Base-by-base conservation (phyloP, 768 basidiomycete genomes). In the Stropharia rugosoannulata region DNA sequence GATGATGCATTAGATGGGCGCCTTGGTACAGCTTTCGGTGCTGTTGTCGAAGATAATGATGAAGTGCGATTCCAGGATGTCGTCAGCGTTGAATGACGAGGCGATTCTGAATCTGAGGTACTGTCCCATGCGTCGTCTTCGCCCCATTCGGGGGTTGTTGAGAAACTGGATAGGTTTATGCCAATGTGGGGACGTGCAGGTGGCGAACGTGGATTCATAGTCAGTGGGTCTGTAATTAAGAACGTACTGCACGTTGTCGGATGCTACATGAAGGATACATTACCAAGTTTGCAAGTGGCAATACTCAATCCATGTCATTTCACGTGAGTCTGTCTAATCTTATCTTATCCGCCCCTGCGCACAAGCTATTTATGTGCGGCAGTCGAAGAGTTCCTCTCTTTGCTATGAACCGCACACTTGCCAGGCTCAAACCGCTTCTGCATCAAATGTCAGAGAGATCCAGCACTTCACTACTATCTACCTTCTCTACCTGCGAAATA, bases 121-220 rank as follows among this genome's bases (percentile, higher is more conserved):
- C 86, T 88, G 72, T 93, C 90, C 90, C 90, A 93, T 44, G 83
- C 89, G 67, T 93, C 90, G 66, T 93, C 90, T 67, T 91, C 90
- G n/a, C 74, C 87, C 87, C 89, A 88, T 51, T 90, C 88, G 36
- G 75, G 66, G 44, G 67, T 59, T 46, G 66, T 47, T 55, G 71
- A 80, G 62, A 73, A 77, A 49, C 58, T 80, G 55, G 78, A 76
- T 5, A 86, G 75, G 57, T 82, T 79, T 41, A 90, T 73, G 41
- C 80, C 87, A 58, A 87, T 81, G 72, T 90, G 88, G 43, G 88
- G 89, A 47, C 87, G 80, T 47, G 88, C 78, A 62, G 89, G 87
- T 44, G 88, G 88, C 25, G 89, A 81, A 62, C 85, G 79, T 57
- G 86, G 73, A 56, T 75, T 70, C 79, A 81, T 82, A 53, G 62